phyloP scores from a whole-genome alignment of 2,329 filamentous ascomycete species.

The Pochonia chlamydosporia region DNA sequence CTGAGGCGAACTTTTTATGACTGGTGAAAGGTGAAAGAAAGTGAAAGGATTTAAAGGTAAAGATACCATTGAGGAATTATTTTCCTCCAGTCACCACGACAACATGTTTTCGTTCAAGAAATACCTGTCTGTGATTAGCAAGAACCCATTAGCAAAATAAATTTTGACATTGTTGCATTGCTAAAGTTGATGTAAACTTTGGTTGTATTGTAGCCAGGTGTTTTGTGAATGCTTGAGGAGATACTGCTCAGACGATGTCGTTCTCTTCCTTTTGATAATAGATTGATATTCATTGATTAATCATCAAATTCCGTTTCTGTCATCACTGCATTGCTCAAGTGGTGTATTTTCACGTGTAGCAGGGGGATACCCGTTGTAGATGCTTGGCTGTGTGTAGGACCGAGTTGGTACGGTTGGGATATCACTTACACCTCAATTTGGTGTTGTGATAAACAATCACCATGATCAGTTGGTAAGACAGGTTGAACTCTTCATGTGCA shows the following conservation, averaged over 20 bases:
- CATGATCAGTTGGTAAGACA: too few species aligned
- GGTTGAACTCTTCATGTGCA: too few species aligned
- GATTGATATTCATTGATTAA: constrained; percentile 12
- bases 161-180: too few species aligned
- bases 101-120: too few species aligned
- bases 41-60: background rate
- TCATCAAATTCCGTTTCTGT: constrained; percentile 21
- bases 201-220: background rate
- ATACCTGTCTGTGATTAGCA: background rate
- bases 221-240: background rate
- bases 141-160: background rate
- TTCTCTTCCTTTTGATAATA: constrained; percentile 14
- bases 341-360: too few species aligned
- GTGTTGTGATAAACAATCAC: too few species aligned
- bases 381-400: background rate
- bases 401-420: background rate
- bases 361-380: too few species aligned
- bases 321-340: constrained; percentile 12
- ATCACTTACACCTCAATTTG: too few species aligned
- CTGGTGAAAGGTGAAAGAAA: background rate
- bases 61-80: background rate
- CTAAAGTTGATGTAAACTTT: background rate
- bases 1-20: background rate
- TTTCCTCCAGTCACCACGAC: background rate
- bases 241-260: constrained; percentile 24